These are phyloP conservation scores for Puccinia polysora DNA, from an alignment of 1,284 basidiomycete genomes.

Conservation along the genomic window DNA sequence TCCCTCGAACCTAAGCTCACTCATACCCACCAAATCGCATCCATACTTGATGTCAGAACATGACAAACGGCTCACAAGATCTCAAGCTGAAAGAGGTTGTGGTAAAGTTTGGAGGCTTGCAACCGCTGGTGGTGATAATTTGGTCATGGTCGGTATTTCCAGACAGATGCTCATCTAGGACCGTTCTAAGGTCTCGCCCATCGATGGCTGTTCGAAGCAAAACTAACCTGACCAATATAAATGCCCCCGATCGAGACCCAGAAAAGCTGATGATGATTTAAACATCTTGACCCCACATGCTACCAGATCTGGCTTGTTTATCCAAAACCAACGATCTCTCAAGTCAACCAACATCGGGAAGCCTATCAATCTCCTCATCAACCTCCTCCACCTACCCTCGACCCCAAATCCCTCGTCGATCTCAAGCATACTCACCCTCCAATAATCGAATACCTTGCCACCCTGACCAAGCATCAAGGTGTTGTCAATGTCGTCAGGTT, in stretches of 20 bases:
- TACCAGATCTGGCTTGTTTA: conserved; percentile 96
- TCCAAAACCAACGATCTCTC: conserved; percentile 70
- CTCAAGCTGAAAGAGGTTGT: conserved; percentile 51
- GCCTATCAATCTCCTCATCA: conserved; percentile 15
- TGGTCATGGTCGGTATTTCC: conserved; percentile 69
- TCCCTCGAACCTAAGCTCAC: conserved; percentile 55
- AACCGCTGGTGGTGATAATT: conserved; percentile 93
- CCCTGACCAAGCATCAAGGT: conserved; percentile 84
- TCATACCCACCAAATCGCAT: conserved; percentile 52
- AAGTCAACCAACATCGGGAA: conserved; percentile 20
- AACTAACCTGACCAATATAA: too few relatives aligned
- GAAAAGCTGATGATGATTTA: conserved; percentile 26
- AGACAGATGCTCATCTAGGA: background rate
- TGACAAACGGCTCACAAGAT: conserved; percentile 43
- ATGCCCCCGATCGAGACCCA: background rate
- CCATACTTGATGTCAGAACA: conserved; percentile 39
- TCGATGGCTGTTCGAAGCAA: too few relatives aligned
- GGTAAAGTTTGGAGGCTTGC: conserved; percentile 72
- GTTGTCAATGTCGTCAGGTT: conserved; percentile 95
- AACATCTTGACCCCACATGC: too few relatives aligned
- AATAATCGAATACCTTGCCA: conserved; percentile 84
- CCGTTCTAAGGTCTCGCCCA: too few relatives aligned
- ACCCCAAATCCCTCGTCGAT: conserved; percentile 18
- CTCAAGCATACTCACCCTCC: conserved; percentile 21
- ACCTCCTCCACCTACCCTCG: conserved; percentile 8